These are phyloP conservation scores for Candida corydali DNA, from an alignment of 805 yeast genomes.

Conservation along the genomic window DNA sequence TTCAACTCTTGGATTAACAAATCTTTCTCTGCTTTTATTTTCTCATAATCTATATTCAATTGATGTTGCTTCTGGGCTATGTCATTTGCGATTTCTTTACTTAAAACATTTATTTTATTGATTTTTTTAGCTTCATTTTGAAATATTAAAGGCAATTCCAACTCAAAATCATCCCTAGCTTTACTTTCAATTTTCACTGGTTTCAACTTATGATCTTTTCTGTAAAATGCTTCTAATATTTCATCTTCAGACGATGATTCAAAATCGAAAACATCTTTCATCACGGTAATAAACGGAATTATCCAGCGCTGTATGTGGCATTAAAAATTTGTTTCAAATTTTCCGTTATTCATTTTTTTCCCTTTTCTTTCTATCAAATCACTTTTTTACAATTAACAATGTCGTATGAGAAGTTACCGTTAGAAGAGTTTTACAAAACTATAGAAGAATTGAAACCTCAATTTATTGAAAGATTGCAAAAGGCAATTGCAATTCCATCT, in stretches of 20 bases:
- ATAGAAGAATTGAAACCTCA: slow-evolving; percentile 72
- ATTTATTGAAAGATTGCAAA: slow-evolving; percentile 65
- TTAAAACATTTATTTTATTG: slow-evolving; percentile 17
- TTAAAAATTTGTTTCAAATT: not conserved
- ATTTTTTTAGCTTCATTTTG: slow-evolving; percentile 24
- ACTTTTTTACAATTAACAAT: slow-evolving; percentile 13
- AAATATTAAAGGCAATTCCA: slow-evolving; percentile 27
- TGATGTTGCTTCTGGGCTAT: slow-evolving; percentile 15
- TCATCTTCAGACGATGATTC: slow-evolving; percentile 3
- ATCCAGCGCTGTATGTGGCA: slow-evolving; percentile 2
- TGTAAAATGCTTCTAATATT: not conserved
- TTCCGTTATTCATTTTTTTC: not conserved
- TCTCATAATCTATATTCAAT: slow-evolving; percentile 13
- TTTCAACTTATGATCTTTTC: too few species aligned
- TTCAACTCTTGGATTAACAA: slow-evolving; percentile 24
- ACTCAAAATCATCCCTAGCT: slow-evolving; percentile 14
- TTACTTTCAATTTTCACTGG: not conserved
- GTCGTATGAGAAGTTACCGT: slow-evolving; percentile 38
- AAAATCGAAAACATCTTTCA: slow-evolving; percentile 4
- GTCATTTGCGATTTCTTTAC: slow-evolving; percentile 17
- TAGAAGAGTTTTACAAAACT: slow-evolving; percentile 50
- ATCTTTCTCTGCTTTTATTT: slow-evolving; percentile 12
- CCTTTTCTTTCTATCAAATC: slow-evolving; percentile 1
- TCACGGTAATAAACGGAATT: slow-evolving; percentile 1
- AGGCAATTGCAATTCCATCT: slow-evolving; percentile 93